Evolutionary conservation across 148 eudicot species (phyloP), one percentile per base, ranked within the genome.

Genomic region (Cornus suecica): DNA sequence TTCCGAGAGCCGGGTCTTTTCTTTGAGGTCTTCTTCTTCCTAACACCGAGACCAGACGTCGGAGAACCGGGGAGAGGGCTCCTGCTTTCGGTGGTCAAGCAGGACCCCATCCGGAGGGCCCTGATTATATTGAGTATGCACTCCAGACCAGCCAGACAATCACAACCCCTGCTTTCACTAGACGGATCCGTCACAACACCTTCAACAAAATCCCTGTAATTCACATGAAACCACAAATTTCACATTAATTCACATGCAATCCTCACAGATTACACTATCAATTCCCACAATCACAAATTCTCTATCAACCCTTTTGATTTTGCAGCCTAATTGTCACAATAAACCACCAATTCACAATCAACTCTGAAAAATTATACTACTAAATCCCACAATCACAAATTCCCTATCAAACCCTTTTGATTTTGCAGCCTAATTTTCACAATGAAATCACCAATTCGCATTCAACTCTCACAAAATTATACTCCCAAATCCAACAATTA

Each of bases 91-190:
- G 81, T 72, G 31, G 97, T 79, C 65, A 92, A 87, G 89, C 97
- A 92, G 92, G 93, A 90, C 82, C 94, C 94, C 97, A 88, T 90
- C 77, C 92, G 84, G 48, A 92, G 94, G 94, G 97, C 90, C 94
- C 94, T 85, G 87, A 92, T 79, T 28, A 92, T 83, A 78, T 84
- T 79, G 14, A 88, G 71, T 82, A 92, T 32, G 88, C 94, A 92
- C 88, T 90, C 94, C 90, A 92, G 91, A 81, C 83, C 90, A 82
- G 80, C 90, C 32, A 68, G 29, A 73, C 90, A 82, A 69, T 81
- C 77, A 77, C 76, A 77, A 66, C 89, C 87, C 80, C 85, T 81
- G 64, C 73, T 84, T 71, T 80, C 89, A 32, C 52, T 77, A 64
- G 71, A 79, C 8, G 84, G 74, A 89, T 90, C 93, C 89, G 87